Conservation (phyloP, 352 stramenopile genomes). For the Globisporangium middletonii region DNA sequence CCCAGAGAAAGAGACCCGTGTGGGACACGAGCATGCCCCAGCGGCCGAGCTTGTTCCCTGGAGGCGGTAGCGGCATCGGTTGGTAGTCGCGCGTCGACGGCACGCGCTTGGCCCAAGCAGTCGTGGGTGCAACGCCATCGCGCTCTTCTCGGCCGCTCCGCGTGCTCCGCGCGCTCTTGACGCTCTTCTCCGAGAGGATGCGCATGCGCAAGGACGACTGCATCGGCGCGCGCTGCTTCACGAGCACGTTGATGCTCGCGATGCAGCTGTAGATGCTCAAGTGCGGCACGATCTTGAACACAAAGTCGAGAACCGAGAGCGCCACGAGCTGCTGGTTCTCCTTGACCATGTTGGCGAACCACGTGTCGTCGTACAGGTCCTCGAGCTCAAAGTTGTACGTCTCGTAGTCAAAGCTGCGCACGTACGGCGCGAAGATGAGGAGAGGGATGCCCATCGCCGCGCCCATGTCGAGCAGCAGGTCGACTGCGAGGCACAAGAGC, state of each 20-base stretch:
- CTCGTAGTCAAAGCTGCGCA: conserved; percentile 3
- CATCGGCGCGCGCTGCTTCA: not conserved
- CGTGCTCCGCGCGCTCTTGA: not conserved
- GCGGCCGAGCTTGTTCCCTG: conserved; percentile 2
- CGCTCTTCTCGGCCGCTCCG: not conserved
- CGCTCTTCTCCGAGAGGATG: not conserved
- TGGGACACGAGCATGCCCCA: conserved; percentile 7
- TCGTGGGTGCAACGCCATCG: no score
- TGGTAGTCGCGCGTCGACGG: not conserved
- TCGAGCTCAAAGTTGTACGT: conserved; percentile 8
- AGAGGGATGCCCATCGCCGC: conserved; percentile 10
- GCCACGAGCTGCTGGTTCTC: conserved; percentile 13
- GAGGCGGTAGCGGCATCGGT: not conserved
- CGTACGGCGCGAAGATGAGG: conserved; percentile 9
- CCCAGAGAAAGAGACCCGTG: conserved; percentile 10
- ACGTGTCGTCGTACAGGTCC: conserved; percentile 13
- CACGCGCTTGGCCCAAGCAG: not conserved
- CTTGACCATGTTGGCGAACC: conserved; percentile 12
- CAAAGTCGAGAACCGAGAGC: conserved; percentile 7
- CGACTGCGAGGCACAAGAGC: conserved; percentile 1
- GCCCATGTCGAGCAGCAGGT: conserved; percentile 4
- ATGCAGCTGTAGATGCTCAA: conserved; percentile 13
- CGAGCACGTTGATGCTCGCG: conserved; percentile 6
- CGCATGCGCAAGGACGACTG: not conserved
- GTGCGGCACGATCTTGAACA: conserved; percentile 13